A percentile compares a stretch with the other conserved stretches of the same genome.
Evolutionary conservation across 2,329 filamentous ascomycete genomes (phyloP).

Genomic region (Xylariaceae sp.): DNA sequence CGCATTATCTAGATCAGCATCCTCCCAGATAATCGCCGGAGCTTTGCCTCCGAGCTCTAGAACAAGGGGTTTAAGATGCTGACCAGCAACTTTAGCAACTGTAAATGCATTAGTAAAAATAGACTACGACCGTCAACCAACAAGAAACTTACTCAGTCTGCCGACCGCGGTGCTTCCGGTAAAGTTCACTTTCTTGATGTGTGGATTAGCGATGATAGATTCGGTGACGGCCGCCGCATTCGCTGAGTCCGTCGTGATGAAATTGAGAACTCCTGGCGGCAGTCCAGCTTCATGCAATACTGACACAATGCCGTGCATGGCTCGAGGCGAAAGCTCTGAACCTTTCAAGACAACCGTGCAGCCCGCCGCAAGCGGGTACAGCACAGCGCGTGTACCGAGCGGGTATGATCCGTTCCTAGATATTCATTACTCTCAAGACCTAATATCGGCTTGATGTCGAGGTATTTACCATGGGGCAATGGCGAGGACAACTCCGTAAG

Average conservation of each 20-base stretch:
- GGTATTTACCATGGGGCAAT: constrained; percentile 72
- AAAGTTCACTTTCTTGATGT: constrained; percentile 66
- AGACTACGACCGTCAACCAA: not conserved
- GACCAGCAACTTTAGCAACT: constrained; percentile 57
- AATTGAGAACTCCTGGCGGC: constrained; percentile 60
- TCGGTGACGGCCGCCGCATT: constrained; percentile 59
- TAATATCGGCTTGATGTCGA: not conserved
- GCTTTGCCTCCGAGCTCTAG: constrained; percentile 71
- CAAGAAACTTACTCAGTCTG: constrained; percentile 41
- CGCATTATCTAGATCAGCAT: constrained; percentile 61
- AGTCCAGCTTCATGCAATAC: constrained; percentile 61
- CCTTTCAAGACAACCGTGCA: constrained; percentile 64
- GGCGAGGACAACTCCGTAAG: constrained; percentile 72
- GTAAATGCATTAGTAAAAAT: not conserved
- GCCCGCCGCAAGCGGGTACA: constrained; percentile 59
- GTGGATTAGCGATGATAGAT: constrained; percentile 56
- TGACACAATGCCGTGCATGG: constrained; percentile 53
- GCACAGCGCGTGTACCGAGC: constrained; percentile 41
- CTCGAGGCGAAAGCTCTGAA: constrained; percentile 55
- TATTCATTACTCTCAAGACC: not conserved
- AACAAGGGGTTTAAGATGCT: constrained; percentile 62
- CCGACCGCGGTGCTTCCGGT: constrained; percentile 65
- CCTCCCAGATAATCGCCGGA: constrained; percentile 61
- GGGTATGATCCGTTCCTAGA: constrained; percentile 42
- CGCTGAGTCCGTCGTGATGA: constrained; percentile 54